Base-by-base conservation (phyloP, 164 flowering plant species). In the Warburgia ugandensis region DNA sequence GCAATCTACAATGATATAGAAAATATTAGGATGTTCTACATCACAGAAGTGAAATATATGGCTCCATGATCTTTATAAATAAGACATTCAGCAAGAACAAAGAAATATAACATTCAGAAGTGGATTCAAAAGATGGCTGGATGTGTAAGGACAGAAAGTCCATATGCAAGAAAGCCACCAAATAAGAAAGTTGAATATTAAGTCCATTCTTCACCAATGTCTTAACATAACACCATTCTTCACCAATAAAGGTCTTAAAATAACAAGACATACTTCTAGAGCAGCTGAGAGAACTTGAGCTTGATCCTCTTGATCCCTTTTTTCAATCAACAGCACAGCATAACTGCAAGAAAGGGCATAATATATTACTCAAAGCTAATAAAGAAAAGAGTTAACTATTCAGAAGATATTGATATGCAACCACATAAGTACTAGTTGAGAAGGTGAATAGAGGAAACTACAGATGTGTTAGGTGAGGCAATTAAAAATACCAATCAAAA, bases 261-360 rank as follows among this genome's bases (percentile, higher is more conserved):
- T n/a, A n/a, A n/a, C n/a, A n/a, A n/a, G 10, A 16, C 58, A 38
- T 70, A 83, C 98, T 81, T 76, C 86, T 37, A 92, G 66, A 36
- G 91, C 86, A 13, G 98, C 96, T 49, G 98, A 92, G 51, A 87
- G 88, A 66, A 85, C 94, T 64, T 92, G 96, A 47, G 82, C 73
- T 77, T 92, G 98, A 38, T 95, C 96, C 58, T 81, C 95, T 62
- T 76, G 65, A 72, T 92, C 91, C 66, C 73, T 77, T 55, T 69
- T 78, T 53, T 81, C 90, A 62, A 81, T 80, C 67, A 87, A 63
- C 31, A 92, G 67, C 54, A 92, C 94, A 10, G 96, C 74, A 73
- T 79, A 92, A 66, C 98, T 92, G 80, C 58, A 61, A 60, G 31
- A 52, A 35, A 29, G 23, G 5, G 29, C 14, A 62, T 23, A 16